phyloP scores from a whole-genome alignment of 139 green algal genomes.

The Closterium sp. region DNA sequence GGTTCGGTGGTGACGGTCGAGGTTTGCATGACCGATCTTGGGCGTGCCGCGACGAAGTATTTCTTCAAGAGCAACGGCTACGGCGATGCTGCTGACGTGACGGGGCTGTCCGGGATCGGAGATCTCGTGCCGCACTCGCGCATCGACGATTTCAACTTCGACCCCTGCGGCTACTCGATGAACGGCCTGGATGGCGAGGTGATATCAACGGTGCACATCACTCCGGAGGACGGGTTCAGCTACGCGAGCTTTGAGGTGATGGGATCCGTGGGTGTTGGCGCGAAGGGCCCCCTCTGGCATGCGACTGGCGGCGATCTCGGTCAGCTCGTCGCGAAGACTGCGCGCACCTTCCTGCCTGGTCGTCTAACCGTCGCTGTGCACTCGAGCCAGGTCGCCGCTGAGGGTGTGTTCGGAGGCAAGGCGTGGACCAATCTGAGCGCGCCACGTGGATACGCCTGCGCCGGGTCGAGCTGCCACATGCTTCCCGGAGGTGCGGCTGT shows the following conservation, averaged over 20 bases:
- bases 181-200: conserved; percentile 76
- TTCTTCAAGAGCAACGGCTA: conserved; percentile 73
- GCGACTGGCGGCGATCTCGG: neutral
- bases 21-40: conserved; percentile 94
- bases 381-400: neutral
- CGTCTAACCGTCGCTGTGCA: neutral
- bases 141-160: conserved; percentile 98
- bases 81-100: conserved; percentile 56
- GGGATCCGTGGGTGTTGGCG: neutral
- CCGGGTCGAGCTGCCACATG: neutral
- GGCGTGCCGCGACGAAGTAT: conserved; percentile 58
- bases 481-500: neutral
- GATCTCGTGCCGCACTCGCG: conserved; percentile 70
- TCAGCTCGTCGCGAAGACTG: neutral
- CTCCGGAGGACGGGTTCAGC: conserved; percentile 84
- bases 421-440: neutral
- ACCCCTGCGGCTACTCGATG: conserved; percentile 98
- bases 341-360: neutral
- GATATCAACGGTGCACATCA: conserved; percentile 97
- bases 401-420: neutral
- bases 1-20: conserved; percentile 79
- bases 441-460: conserved; percentile 3
- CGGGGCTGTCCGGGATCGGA: conserved; percentile 63
- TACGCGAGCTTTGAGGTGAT: conserved; percentile 86
- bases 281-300: no score